Percentiles rank a stretch among this genome's conserved stretches.
Conservation (phyloP, 1,284 basidiomycete genomes). For the Pisolithus thermaeus region DNA sequence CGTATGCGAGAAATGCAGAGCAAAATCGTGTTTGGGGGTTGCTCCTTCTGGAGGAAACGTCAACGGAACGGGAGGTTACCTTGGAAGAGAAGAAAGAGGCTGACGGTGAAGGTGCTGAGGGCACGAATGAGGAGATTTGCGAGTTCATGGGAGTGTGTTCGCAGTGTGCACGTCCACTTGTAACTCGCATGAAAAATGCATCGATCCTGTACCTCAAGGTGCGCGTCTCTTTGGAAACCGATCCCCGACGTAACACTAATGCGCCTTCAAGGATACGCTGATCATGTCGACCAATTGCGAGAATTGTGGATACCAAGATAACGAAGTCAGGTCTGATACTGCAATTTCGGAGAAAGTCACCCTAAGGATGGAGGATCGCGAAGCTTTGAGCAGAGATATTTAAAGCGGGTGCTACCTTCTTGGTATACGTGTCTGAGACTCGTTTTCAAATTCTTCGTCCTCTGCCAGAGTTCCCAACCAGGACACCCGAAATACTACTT, state of each 20-base stretch:
- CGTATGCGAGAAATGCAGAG: no score
- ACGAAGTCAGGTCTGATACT: conserved; percentile 93
- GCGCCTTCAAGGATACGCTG: conserved; percentile 71
- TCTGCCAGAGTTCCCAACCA: conserved; percentile 38
- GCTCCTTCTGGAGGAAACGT: conserved; percentile 37
- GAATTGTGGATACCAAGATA: conserved; percentile 92
- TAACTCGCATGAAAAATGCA: conserved; percentile 95
- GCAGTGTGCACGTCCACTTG: conserved; percentile 78
- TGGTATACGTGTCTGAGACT: not conserved
- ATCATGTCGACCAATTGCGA: conserved; percentile 99
- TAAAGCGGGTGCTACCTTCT: conserved; percentile 50
- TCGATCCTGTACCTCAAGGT: conserved; percentile 98
- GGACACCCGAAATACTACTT: conserved; percentile 82
- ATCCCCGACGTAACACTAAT: not conserved
- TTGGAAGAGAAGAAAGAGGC: conserved; percentile 27
- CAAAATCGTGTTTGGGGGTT: conserved; percentile 56
- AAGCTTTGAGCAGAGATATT: conserved; percentile 90
- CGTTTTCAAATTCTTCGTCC: conserved; percentile 24
- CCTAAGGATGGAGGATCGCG: conserved; percentile 87
- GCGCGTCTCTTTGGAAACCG: conserved; percentile 1
- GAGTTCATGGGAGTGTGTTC: conserved; percentile 88
- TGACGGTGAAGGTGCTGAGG: conserved; percentile 16
- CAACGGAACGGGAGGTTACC: conserved; percentile 27
- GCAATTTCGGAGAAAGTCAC: conserved; percentile 84
- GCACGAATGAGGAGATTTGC: conserved; percentile 76